Conservation (phyloP, 352 stramenopile genomes). For the Phytophthora ohioensis region DNA sequence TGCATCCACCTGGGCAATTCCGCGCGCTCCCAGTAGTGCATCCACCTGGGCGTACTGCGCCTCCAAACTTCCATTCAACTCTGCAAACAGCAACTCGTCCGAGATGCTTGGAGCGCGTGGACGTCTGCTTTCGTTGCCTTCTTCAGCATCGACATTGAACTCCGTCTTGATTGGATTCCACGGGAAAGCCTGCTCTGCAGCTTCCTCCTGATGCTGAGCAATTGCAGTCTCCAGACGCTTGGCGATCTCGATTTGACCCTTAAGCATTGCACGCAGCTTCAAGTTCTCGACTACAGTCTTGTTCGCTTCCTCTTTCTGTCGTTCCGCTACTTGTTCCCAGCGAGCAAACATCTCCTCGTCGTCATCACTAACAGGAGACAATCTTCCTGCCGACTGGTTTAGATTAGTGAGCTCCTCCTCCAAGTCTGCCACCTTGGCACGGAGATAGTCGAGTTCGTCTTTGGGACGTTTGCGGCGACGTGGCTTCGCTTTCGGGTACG, state of each 20-base stretch:
- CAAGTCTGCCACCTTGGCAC: conserved; percentile 36
- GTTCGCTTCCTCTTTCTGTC: conserved; percentile 43
- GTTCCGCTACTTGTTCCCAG: conserved; percentile 43
- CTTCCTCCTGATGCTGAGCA: conserved; percentile 27
- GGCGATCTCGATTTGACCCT: conserved; percentile 43
- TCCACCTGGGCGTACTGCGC: conserved; percentile 37
- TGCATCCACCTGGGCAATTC: conserved; percentile 29
- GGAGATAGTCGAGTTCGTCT: conserved; percentile 51
- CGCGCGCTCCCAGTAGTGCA: conserved; percentile 17
- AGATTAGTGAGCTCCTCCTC: conserved; percentile 40
- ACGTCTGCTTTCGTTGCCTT: conserved; percentile 8
- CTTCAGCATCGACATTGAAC: conserved; percentile 10
- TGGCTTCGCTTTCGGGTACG: conserved; percentile 32
- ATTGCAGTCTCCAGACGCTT: conserved; percentile 34
- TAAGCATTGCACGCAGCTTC: conserved; percentile 45
- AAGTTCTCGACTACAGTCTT: conserved; percentile 43
- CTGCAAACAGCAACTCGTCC: conserved; percentile 42
- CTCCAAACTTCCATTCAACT: conserved; percentile 39
- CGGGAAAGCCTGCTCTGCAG: conserved; percentile 15
- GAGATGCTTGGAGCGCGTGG: conserved; percentile 22
- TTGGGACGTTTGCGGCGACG: conserved; percentile 45
- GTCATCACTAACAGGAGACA: conserved; percentile 26
- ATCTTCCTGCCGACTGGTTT: conserved; percentile 15
- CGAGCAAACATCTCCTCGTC: conserved; percentile 35
- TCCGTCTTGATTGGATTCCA: conserved; percentile 29